These are phyloP conservation scores for Penicillium griseofulvum DNA, from an alignment of 2,329 filamentous ascomycete species.

Conservation along the genomic window DNA sequence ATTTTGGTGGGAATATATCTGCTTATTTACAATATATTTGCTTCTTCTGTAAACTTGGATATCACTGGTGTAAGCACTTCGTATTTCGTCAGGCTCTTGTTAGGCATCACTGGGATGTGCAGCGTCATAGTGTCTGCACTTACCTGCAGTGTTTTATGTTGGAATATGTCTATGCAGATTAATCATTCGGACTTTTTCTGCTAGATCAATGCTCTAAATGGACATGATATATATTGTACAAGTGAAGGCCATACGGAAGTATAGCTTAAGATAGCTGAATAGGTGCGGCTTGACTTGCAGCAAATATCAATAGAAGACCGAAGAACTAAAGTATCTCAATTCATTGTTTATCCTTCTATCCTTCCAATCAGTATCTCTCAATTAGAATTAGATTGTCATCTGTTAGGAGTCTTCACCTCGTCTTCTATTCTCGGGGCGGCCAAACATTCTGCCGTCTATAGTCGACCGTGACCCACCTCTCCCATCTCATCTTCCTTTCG, in stretches of 20 bases:
- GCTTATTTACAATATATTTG: neutral
- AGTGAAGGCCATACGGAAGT: neutral
- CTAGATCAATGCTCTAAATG: neutral
- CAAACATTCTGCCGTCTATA: conserved; percentile 3
- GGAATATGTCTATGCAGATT: no score
- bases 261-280: neutral
- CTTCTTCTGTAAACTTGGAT: neutral
- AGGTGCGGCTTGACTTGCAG: neutral
- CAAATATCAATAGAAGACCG: neutral
- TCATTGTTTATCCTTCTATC: neutral
- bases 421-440: neutral
- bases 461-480: conserved; percentile 8
- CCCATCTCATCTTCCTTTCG: conserved; percentile 5
- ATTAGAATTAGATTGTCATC: no score
- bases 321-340: no score
- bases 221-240: neutral
- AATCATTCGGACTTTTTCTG: neutral
- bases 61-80: neutral
- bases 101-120: neutral
- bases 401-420: neutral
- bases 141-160: no score
- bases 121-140: neutral
- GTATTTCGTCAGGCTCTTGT: neutral
- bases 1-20: conserved; percentile 7
- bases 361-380: no score